Base-by-base conservation (phyloP, 306 rosid species). In the Oxytropis ochrocephala region DNA sequence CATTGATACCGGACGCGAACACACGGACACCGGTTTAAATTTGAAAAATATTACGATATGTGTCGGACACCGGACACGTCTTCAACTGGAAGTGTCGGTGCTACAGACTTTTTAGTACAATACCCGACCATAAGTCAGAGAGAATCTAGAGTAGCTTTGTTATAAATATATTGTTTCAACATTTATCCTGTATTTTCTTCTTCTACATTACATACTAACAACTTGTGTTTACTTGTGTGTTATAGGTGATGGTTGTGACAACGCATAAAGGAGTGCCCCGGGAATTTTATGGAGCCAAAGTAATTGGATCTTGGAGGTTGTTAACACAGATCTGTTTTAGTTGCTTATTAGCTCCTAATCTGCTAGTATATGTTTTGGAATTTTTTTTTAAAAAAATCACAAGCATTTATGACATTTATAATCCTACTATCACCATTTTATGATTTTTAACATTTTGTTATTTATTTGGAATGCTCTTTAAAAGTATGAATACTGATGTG, bases 231-330 rank as follows among this genome's bases (percentile, higher is more conserved):
- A 27, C 53, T 61, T 65, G 72, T 67, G 52, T 52, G 69, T 39
- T 73, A 41, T 57, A 95, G 99, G 97, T 95, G 67, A 69, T 95
- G 96, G 99, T 95, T 67, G 99, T 95, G 85, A 95, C 99, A 39
- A 95, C 99, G 4, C 99, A 95, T 77, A 89, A 95, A 86, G 99
- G 99, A 66, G 95, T 84, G 12, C 99, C 99, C 0, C 44, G 79
- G 12, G 99, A 91, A 80, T 95, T 95, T 82, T 75, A 95, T 72
- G 99, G 99, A 50, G 99, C 99, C 73, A 95, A 89, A 79, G 50
- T 85, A 68, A 84, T 95, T 41, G 99, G 99, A 80, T 95, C 99
- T 13, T 76, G 96, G 64, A 95, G 99, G 99, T 91, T 74, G 76
- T 17, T 76, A 35, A 66, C n/a, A 56, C 55, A 58, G 6, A 49